Conservation (phyloP, 768 basidiomycete genomes). For the Lyophyllum semitale region DNA sequence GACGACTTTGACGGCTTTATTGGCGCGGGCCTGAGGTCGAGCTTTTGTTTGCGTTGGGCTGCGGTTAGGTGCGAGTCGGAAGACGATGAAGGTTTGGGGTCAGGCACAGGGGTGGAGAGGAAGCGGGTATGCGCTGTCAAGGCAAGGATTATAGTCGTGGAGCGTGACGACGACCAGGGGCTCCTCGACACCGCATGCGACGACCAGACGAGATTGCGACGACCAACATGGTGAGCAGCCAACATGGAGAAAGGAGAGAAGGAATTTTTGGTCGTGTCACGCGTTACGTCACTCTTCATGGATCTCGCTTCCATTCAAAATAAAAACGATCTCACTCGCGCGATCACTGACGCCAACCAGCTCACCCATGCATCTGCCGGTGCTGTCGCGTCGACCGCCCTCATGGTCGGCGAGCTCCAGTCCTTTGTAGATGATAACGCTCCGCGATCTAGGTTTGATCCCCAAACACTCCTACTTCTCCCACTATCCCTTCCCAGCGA, state of each 20-base stretch:
- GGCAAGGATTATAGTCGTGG: conserved; percentile 5
- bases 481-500: conserved; percentile 6
- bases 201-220: conserved; percentile 2
- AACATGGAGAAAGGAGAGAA: conserved; percentile 13
- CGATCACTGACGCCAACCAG: conserved; percentile 5
- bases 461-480: conserved; percentile 22
- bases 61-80: neutral
- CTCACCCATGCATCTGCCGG: conserved; percentile 6
- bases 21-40: conserved; percentile 68
- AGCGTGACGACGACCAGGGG: conserved; percentile 4
- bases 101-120: conserved; percentile 21
- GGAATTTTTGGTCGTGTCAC: conserved; percentile 14
- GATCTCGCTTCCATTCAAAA: conserved; percentile 4
- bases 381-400: conserved; percentile 21
- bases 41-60: conserved; percentile 44
- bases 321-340: conserved; percentile 9
- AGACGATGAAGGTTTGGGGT: conserved; percentile 18
- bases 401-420: conserved; percentile 18
- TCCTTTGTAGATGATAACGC: conserved; percentile 6
- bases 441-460: conserved; percentile 11
- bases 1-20: conserved; percentile 40
- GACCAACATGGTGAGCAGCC: conserved; percentile 8
- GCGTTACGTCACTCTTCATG: conserved; percentile 15
- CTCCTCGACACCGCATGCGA: neutral
- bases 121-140: conserved; percentile 9